Evolutionary conservation across 108 stramenopile species (phyloP).

Genomic region (Nitzschia sp.): DNA sequence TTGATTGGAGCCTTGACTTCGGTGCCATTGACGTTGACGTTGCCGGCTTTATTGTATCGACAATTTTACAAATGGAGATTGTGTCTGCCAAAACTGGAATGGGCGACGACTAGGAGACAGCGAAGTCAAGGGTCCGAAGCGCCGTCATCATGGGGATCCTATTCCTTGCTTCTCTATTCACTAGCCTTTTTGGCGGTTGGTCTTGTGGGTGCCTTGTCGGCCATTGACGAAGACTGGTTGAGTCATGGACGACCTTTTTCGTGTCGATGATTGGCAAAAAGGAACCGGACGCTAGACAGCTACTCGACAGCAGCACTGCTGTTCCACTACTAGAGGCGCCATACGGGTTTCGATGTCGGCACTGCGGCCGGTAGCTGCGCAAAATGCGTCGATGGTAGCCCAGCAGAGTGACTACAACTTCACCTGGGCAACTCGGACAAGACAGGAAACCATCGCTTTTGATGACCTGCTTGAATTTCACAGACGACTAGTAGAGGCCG

Average conservation of each 20-base stretch:
- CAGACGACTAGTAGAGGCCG: too few species aligned
- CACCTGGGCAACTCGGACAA: too few species aligned
- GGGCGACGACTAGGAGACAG: not conserved
- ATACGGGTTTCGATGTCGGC: not conserved
- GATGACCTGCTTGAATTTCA: too few species aligned
- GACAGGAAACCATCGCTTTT: too few species aligned
- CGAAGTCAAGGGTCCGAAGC: constrained; percentile 1
- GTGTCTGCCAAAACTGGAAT: constrained; percentile 11
- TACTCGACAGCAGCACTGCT: not conserved
- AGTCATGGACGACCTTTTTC: constrained; percentile 51
- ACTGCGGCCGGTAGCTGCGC: not conserved
- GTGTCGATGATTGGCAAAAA: constrained; percentile 19
- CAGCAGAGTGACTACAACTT: too few species aligned
- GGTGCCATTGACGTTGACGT: constrained; percentile 50
- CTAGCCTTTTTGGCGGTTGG: constrained; percentile 52
- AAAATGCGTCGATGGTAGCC: too few species aligned
- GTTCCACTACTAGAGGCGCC: not conserved
- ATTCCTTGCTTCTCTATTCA: constrained; percentile 44
- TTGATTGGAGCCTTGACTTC: constrained; percentile 61
- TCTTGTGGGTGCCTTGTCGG: constrained; percentile 51
- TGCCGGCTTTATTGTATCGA: constrained; percentile 61
- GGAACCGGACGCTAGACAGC: too few species aligned
- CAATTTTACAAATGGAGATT: constrained; percentile 35
- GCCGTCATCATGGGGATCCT: constrained; percentile 17
- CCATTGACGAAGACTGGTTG: constrained; percentile 60